Evolutionary conservation across 2,329 filamentous ascomycete genomes (phyloP), one percentile per base, ranked within the genome.

Genomic region (Aspergillus ochraceoroseus): DNA sequence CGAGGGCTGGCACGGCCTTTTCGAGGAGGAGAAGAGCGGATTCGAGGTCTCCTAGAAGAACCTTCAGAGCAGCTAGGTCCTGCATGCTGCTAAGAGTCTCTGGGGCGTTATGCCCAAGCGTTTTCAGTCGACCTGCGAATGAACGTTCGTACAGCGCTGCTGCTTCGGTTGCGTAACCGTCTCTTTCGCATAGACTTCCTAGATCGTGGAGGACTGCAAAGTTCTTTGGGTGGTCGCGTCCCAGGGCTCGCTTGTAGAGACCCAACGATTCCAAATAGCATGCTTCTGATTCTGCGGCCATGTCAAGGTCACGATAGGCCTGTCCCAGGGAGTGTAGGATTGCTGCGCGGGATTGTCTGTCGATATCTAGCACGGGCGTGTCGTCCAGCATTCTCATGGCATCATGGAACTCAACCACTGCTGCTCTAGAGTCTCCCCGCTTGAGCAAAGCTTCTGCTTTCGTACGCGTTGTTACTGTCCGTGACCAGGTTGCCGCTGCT

Each of bases 41-140:
- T 40, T 57, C 54, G 4, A 57, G 23, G 35, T 61, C 57, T 6
- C 57, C 57, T 1, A 61, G 33, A 5, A 41, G 41, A 12, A 53
- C 46, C 28, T 59, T 59, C 8, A 59, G 41, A 25, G 49, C 51
- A 11, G 57, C 57, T 29, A 61, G 49, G 20, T 56, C 48, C 32
- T 59, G 57, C 57, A 59, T 61, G 32, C 52, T 58, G 26, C 39
- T 52, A 15, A 61, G 41, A 1, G 57, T 61, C n/a, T 61, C 57
- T 4, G 57, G 57, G 2, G 54, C 53, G 37, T 59, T 56, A 17
- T 55, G 52, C 7, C 57, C 57, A 2, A 59, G 47, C 1, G 47
- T 55, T 38, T 56, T 58, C 26, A 59, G 29, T 34, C 57, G 51
- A 17, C 57, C 57, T 34, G 57, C 57, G 23, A 57, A 57, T 20